Base-by-base conservation (phyloP, 164 flowering plant species). In the Piper longum region DNA sequence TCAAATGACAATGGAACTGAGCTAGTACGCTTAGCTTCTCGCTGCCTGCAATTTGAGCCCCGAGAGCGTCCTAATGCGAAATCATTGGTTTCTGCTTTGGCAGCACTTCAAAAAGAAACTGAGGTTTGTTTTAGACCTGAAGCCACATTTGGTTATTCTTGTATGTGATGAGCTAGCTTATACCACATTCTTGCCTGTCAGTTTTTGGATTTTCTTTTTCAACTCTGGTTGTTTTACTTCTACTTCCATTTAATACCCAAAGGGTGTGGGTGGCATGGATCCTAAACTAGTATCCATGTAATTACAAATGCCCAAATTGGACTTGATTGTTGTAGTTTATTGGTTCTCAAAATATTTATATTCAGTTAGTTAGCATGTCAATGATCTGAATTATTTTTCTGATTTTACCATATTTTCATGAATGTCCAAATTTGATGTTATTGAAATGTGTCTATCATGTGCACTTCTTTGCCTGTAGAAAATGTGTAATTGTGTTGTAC, bases 61-160 rank as follows among this genome's bases (percentile, higher is more conserved):
- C 83, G 96, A 56, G 96, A 91, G 62, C 78, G 97, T 57, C 96
- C 97, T 57, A 88, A 83, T 76, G 85, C 92, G n/a, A 88, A 79
- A 73, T 81, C 90, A 36, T 63, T 91, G 66, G 89, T 88, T 66
- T 62, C 86, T 72, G 79, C 96, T 51, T 73, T 91, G 66, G 70
- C 80, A 70, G 83, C 91, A 72, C 89, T 91, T 69, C 97, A 91
- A 74, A 91, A 80, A 72, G 96, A 91, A 51, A 73, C 75, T 26
- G 91, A 88, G 85, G 97, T 91, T 54, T 55, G 59, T 66, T 59
- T 6, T 62, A 45, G 0, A 57, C 64, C 11, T 48, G 3, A 2
- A 5, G 14, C 52, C 14, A 48, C 52, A 1, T 44, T 48, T 12
- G 14, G 14, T 48, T 48, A 14, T 14, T 48, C 9, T 48, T 48